Evolutionary conservation across 305 asterid genomes (phyloP).

Genomic region (Fraxinus velutina): DNA sequence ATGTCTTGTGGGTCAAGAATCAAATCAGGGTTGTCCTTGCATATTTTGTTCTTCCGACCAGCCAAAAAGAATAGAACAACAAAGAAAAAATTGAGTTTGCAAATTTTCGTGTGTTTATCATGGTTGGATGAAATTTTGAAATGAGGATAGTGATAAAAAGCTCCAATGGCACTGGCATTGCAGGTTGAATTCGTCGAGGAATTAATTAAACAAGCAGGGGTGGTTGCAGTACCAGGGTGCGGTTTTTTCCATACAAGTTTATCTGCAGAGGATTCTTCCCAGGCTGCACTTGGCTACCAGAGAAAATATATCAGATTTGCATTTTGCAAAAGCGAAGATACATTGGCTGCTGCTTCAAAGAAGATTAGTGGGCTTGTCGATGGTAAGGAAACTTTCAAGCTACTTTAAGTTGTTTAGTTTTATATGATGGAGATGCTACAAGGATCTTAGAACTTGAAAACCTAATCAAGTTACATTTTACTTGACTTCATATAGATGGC

Average conservation of each 20-base stretch:
- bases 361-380: constrained; percentile 43
- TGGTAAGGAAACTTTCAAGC: constrained; percentile 44
- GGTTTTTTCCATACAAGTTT: constrained; percentile 57
- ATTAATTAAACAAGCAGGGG: constrained; percentile 70
- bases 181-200: constrained; percentile 78
- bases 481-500: background rate
- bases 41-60: background rate
- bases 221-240: constrained; percentile 86
- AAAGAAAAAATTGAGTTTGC: background rate
- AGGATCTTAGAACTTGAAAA: background rate
- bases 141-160: background rate
- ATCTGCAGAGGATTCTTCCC: constrained; percentile 14
- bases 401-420: constrained; percentile 26
- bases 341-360: constrained; percentile 57
- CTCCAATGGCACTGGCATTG: constrained; percentile 5
- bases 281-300: constrained; percentile 22
- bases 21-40: background rate
- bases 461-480: background rate
- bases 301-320: constrained; percentile 64
- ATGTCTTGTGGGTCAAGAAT: background rate
- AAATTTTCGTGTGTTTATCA: background rate
- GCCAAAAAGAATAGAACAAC: background rate
- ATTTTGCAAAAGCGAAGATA: constrained; percentile 71
- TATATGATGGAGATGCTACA: background rate
- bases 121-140: background rate